These are phyloP conservation scores for Rhododendron kiyosumense DNA, from an alignment of 148 eudicot species.

Conservation along the genomic window DNA sequence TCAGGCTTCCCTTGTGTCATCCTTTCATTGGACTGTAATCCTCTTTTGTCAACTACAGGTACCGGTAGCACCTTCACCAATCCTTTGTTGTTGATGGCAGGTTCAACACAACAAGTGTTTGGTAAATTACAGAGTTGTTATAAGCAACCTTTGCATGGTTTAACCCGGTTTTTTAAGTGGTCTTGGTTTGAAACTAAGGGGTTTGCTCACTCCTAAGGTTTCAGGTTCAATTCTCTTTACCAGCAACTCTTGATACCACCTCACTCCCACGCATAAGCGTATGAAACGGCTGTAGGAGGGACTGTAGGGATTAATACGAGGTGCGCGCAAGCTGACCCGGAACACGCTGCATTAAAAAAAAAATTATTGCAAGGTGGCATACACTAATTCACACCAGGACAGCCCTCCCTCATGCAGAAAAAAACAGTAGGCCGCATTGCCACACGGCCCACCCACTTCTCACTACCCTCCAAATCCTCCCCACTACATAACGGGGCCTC, in stretches of 20 bases:
- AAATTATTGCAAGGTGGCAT: constrained; percentile 16
- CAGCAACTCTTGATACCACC: no score
- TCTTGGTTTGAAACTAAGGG: no score
- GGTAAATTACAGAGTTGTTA: not conserved
- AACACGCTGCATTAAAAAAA: no score
- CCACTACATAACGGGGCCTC: constrained; percentile 7
- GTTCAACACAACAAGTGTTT: not conserved
- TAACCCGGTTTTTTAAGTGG: no score
- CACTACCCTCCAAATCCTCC: not conserved
- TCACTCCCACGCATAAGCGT: no score
- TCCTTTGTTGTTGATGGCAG: not conserved
- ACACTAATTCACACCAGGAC: not conserved
- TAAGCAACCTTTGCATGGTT: constrained; percentile 6
- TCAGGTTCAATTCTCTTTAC: no score
- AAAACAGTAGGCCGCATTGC: not conserved
- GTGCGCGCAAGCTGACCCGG: no score
- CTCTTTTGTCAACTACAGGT: not conserved
- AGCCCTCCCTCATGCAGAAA: constrained; percentile 2
- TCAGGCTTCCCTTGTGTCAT: not conserved
- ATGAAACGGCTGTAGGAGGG: no score
- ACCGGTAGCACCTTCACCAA: not conserved
- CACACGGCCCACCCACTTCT: constrained; percentile 4
- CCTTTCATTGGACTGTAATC: not conserved
- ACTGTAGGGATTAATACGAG: no score
- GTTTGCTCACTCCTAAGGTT: no score